phyloP scores from a whole-genome alignment of 768 basidiomycete genomes.

The Phaffia australis region DNA sequence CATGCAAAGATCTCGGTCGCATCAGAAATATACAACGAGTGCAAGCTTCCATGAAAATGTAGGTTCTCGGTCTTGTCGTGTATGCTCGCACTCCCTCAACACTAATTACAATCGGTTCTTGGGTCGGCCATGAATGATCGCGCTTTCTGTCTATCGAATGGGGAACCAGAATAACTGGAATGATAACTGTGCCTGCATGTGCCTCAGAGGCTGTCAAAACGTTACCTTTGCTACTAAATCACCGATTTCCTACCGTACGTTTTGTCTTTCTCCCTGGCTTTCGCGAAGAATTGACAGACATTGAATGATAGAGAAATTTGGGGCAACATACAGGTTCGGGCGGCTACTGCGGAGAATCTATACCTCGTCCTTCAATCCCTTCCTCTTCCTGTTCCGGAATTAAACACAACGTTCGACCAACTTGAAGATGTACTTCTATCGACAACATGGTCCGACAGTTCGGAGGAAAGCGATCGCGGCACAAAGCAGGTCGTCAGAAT shows the following conservation, averaged over 20 bases:
- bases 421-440: constrained; percentile 26
- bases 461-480: no score
- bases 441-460: constrained; percentile 23
- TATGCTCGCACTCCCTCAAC: not conserved
- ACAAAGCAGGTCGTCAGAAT: no score
- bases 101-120: not conserved
- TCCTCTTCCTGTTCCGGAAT: constrained; percentile 42
- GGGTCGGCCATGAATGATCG: not conserved
- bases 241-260: constrained; percentile 65
- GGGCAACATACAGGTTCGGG: constrained; percentile 51
- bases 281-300: no score
- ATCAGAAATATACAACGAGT: constrained; percentile 61
- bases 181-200: constrained; percentile 48
- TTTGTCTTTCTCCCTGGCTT: not conserved
- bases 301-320: not conserved
- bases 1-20: constrained; percentile 18
- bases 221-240: constrained; percentile 56
- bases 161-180: constrained; percentile 14
- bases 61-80: constrained; percentile 29
- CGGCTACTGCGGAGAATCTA: constrained; percentile 68
- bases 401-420: not conserved
- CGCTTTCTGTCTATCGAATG: not conserved
- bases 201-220: constrained; percentile 42
- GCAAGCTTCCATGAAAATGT: constrained; percentile 76
- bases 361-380: constrained; percentile 64